A percentile compares a stretch with the other conserved stretches of the same genome.
Evolutionary conservation across 2,329 filamentous ascomycete genomes (phyloP).

Genomic region (Juglanconis oblonga): DNA sequence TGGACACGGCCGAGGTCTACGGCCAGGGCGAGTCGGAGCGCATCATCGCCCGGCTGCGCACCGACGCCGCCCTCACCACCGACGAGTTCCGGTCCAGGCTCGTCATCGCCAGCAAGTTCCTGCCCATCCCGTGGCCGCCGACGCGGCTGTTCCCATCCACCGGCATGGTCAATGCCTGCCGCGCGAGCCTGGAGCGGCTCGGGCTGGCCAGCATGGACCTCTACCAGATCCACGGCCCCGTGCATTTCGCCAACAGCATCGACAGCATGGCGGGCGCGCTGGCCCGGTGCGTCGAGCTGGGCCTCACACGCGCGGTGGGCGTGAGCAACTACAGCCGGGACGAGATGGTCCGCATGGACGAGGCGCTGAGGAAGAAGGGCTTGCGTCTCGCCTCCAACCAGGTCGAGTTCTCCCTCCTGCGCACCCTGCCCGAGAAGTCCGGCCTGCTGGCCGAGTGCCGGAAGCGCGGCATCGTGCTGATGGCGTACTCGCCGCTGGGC

Average conservation of each 20-base stretch:
- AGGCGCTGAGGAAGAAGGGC: constrained; percentile 34
- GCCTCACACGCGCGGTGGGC: constrained; percentile 37
- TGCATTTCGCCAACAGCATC: constrained; percentile 36
- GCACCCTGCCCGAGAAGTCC: constrained; percentile 36
- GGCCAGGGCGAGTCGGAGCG: constrained; percentile 38
- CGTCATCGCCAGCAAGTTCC: constrained; percentile 39
- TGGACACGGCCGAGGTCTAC: constrained; percentile 43
- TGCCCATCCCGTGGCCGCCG: constrained; percentile 27
- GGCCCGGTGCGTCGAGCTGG: constrained; percentile 39
- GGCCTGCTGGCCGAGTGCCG: constrained; percentile 38
- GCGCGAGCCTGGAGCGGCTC: constrained; percentile 34
- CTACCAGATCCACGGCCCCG: constrained; percentile 39
- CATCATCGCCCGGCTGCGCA: constrained; percentile 30
- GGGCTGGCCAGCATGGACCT: constrained; percentile 32
- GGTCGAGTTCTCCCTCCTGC: constrained; percentile 41
- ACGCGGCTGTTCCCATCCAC: constrained; percentile 19
- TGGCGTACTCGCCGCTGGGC: constrained; percentile 38
- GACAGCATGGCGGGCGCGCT: constrained; percentile 37
- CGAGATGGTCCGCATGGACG: constrained; percentile 39
- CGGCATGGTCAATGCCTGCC: constrained; percentile 34
- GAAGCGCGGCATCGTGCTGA: constrained; percentile 38
- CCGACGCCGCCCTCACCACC: constrained; percentile 29
- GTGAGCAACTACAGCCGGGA: constrained; percentile 41
- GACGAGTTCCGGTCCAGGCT: constrained; percentile 32
- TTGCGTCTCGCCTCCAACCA: constrained; percentile 41